Base-by-base conservation (phyloP, 2,329 filamentous ascomycete genomes). In the Phialophora verrucosa region DNA sequence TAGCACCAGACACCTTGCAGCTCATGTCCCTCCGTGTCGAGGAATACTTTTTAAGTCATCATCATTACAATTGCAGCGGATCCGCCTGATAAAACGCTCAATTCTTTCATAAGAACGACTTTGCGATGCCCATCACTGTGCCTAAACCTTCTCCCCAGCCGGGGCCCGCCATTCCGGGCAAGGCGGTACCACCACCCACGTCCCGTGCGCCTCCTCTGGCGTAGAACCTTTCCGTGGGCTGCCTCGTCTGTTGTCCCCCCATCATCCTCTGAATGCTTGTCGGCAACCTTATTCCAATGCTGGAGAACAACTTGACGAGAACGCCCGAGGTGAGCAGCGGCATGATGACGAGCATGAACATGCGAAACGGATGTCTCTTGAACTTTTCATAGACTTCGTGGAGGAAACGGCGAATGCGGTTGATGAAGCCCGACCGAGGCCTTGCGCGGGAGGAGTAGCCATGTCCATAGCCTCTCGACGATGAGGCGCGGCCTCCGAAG, bases 241-340 rank as follows among this genome's bases (percentile, higher is more conserved):
- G 73, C 35, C 75, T 76, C 49, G 51, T 61, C 72, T 73, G 63
- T 59, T 78, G 65, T 4, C 81, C 79, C 64, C 74, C 73, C 74
- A 71, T n/a, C 71, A 75, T 56, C 5, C 78, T 78, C 68, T 79
- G 75, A 66, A 93, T 75, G 12, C 83, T 79, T 4, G 83, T 82
- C 0, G 93, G 93, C 70, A 97, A 78, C 69, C 89, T 85, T 67
- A 98, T 83, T 25, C 93, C 93, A 77, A 97, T 91, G 75, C 89
- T 88, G 44, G 87, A 86, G 54, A 97, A 85, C 53, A 97, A 82
- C 55, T 90, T 91, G 8, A 89, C 89, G 71, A 97, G 80, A 31
- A 91, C 90, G 35, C 94, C 94, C 59, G 92, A 92, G 1, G 90
- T 93, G 74, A 97, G 82, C 65, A 98, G 84, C 10, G 94, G 94